Evolutionary conservation across 306 rosid genomes (phyloP).

Genomic region (Adenanthera pavonina): DNA sequence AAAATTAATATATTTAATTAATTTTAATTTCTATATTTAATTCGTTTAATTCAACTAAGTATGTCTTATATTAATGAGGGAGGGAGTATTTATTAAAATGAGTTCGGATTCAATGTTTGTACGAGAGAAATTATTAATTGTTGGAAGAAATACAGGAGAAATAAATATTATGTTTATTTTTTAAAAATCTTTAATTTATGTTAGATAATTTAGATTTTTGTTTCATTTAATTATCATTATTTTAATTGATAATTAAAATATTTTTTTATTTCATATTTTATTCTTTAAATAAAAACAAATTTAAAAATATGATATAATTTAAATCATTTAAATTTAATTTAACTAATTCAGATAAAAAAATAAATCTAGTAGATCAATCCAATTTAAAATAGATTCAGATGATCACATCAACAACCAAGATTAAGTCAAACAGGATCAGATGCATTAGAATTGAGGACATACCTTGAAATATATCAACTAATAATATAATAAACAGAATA

Average conservation of each 20-base stretch:
- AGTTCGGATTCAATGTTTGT: background rate
- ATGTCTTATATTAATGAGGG: no score
- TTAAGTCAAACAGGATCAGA: background rate
- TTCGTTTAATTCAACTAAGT: no score
- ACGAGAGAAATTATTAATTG: background rate
- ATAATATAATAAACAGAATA: background rate
- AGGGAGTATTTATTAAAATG: background rate
- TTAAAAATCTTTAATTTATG: no score
- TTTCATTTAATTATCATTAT: background rate
- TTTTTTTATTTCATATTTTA: background rate
- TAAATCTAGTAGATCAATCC: background rate
- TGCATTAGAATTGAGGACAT: background rate
- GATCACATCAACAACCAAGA: background rate
- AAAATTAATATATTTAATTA: no score
- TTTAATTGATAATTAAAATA: background rate
- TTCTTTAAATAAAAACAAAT: background rate
- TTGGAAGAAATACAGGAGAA: background rate
- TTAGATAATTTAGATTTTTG: background rate
- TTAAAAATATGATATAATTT: background rate
- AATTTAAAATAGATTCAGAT: background rate
- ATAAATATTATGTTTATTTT: background rate
- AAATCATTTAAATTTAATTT: no score
- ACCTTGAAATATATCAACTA: background rate
- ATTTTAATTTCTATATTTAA: no score
- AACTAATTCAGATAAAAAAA: no score